Base-by-base conservation (phyloP, 2,329 filamentous ascomycete species). In the Pseudogymnoascus sp. region DNA sequence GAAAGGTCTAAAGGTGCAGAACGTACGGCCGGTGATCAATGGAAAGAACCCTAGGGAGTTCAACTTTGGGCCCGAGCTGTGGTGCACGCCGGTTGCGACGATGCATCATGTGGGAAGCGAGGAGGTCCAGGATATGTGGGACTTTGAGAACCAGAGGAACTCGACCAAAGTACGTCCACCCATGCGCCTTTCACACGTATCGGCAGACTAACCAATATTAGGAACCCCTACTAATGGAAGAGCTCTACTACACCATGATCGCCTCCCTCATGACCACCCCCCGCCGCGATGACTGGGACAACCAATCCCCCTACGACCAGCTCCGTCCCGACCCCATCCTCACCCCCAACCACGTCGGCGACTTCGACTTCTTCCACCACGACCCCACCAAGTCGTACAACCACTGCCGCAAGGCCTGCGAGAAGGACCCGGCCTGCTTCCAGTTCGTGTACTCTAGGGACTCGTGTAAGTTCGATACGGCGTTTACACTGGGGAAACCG, bases 21-120 rank as follows among this genome's bases (percentile, higher is more conserved):
- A 80, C 51, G 75, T 76, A 74, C 82, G 79, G 76, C 83, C 83
- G 1, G 79, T 81, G 48, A 77, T 84, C 68, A 83, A 84, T 67
- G 81, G 81, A 65, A 81, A 84, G 67, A 83, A 82, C 69, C 80
- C 81, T 2, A 78, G 74, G 37, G 81, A 79, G 11, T 70, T 84
- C 28, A 79, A 80, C 3, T 83, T 75, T 43, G 69, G 71, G 1
- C 71, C 69, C 36, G 67, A 68, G 13, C 67, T 83, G 66, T 85
- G 83, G 82, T 85, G 82, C 66, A 79, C 84, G 69, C 82, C 82
- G 3, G 77, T 83, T 11, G 70, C 84, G 37, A 83, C 82, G 2
- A 82, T 85, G 80, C 81, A 84, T 68, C 81, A 83, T 68, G 78
- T 85, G 71, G 78, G 79, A 54, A 75, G 80, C 6, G 78, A 81